These are phyloP conservation scores for Auricularia sp. DNA, from an alignment of 768 basidiomycete genomes.

Conservation along the genomic window DNA sequence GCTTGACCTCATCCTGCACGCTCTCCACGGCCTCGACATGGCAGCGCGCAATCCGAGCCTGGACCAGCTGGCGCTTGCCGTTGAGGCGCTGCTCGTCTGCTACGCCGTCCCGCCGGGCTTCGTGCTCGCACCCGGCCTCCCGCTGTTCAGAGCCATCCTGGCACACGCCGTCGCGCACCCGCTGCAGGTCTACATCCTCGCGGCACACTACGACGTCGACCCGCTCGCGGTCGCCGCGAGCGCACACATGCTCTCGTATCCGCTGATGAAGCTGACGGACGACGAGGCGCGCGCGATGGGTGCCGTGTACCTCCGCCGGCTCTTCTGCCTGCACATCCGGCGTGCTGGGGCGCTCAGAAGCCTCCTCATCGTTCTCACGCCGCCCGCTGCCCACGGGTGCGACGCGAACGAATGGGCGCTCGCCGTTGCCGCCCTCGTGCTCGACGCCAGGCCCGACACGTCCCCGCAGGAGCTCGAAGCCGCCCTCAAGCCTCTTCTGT, in stretches of 20 bases:
- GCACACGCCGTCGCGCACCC: conserved; percentile 60
- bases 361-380: conserved; percentile 14
- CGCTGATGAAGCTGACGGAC: conserved; percentile 12
- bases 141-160: conserved; percentile 42
- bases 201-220: conserved; percentile 11
- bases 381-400: conserved; percentile 26
- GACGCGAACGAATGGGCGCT: conserved; percentile 5
- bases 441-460: too few species aligned
- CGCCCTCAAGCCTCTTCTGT: too few species aligned
- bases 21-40: conserved; percentile 62
- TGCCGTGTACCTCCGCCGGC: conserved; percentile 31
- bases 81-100: background rate
- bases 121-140: background rate
- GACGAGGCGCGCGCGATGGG: conserved; percentile 8
- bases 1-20: conserved; percentile 65
- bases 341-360: conserved; percentile 27
- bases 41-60: conserved; percentile 55
- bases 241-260: conserved; percentile 7
- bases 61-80: background rate
- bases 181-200: conserved; percentile 12
- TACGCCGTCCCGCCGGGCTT: conserved; percentile 2
- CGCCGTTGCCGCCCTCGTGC: too few species aligned
- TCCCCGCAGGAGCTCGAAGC: too few species aligned
- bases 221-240: conserved; percentile 11
- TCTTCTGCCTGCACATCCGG: conserved; percentile 29